These are phyloP conservation scores for Phyllosticta citriasiana DNA, from an alignment of 2,329 filamentous ascomycete species.

Conservation along the genomic window DNA sequence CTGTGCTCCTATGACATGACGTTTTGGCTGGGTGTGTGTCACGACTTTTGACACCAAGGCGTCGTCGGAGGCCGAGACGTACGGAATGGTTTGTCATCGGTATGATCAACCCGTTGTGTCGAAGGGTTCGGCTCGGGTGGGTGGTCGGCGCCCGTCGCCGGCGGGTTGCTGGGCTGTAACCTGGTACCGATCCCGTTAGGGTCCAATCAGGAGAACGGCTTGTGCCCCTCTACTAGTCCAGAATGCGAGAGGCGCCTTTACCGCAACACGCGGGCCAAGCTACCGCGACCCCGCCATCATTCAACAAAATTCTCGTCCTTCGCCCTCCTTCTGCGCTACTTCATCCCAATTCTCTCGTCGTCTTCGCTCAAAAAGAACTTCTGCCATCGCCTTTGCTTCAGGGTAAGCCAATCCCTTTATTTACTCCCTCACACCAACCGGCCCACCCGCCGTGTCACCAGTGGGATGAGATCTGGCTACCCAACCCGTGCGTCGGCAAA, in stretches of 20 bases:
- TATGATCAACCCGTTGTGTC: no score
- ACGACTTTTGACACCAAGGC: no score
- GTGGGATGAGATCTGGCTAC: slow-evolving; percentile 10
- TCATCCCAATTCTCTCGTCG: background rate
- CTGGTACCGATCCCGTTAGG: background rate
- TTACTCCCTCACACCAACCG: background rate
- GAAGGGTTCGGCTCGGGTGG: background rate
- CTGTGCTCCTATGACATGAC: no score
- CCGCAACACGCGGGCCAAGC: background rate
- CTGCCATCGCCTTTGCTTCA: background rate
- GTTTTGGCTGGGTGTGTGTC: no score
- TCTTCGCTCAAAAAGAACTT: background rate
- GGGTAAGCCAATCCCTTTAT: slow-evolving; percentile 4
- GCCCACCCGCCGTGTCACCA: slow-evolving; percentile 1
- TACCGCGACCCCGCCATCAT: slow-evolving; percentile 8
- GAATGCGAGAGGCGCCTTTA: background rate
- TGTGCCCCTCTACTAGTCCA: background rate
- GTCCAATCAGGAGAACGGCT: background rate
- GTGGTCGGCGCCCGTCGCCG: background rate
- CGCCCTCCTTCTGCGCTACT: background rate
- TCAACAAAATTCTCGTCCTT: slow-evolving; percentile 7
- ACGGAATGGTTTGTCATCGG: no score
- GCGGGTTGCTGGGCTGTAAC: background rate
- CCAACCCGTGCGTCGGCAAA: slow-evolving; percentile 8
- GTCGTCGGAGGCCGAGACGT: no score